phyloP scores from a whole-genome alignment of 169 alveolate species.

The Plasmodium fragile region DNA sequence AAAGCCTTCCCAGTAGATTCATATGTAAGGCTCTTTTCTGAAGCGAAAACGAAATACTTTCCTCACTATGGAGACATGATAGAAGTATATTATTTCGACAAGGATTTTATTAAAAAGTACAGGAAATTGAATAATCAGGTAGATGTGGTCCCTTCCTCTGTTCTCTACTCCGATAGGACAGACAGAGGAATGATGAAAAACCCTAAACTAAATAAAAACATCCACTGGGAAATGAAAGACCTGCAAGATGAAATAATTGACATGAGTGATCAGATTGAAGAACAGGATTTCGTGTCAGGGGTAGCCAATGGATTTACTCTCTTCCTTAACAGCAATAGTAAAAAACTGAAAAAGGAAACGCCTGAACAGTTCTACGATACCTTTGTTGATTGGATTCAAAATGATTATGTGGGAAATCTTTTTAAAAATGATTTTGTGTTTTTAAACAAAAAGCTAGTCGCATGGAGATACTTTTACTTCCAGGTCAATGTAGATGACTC shows the following conservation, averaged over 20 bases:
- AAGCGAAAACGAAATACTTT: conserved; percentile 21
- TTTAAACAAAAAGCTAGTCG: conserved; percentile 31
- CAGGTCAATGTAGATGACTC: conserved; percentile 46
- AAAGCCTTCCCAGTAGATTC: conserved; percentile 67
- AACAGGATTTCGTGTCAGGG: conserved; percentile 40
- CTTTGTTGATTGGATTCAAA: conserved; percentile 33
- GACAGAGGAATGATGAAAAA: conserved; percentile 32
- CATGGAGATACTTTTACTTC: conserved; percentile 49
- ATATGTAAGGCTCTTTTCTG: conserved; percentile 29
- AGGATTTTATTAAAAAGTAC: conserved; percentile 33
- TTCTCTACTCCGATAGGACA: conserved; percentile 9
- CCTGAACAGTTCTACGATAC: conserved; percentile 18
- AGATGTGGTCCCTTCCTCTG: not conserved
- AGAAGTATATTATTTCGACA: conserved; percentile 59
- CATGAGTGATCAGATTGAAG: conserved; percentile 13
- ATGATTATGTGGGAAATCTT: conserved; percentile 34
- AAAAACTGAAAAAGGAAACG: not conserved
- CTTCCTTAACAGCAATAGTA: conserved; percentile 24
- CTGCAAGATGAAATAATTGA: conserved; percentile 9
- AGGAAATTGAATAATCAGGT: not conserved
- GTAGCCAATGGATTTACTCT: conserved; percentile 39
- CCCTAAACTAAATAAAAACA: conserved; percentile 20
- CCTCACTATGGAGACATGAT: conserved; percentile 60
- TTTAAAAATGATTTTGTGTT: conserved; percentile 57
- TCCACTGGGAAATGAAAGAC: conserved; percentile 18